Evolutionary conservation across 345 rosid genomes (phyloP).

Genomic region (Citropsis articulata): DNA sequence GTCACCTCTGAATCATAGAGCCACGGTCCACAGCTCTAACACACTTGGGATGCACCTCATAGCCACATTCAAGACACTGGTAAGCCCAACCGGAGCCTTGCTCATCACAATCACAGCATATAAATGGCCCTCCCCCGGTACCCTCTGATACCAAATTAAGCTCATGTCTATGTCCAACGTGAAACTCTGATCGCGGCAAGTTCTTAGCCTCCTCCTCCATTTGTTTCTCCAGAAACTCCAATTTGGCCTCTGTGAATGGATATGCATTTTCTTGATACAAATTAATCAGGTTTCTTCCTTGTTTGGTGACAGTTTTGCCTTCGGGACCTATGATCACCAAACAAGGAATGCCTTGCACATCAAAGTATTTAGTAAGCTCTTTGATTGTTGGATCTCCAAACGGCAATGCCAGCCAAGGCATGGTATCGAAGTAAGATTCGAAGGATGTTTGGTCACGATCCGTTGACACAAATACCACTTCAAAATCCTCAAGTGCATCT

Average conservation of each 20-base stretch:
- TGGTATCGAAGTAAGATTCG: conserved; percentile 31
- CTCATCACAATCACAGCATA: conserved; percentile 63
- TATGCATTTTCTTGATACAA: conserved; percentile 49
- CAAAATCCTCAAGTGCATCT: conserved; percentile 33
- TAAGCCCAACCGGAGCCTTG: conserved; percentile 69
- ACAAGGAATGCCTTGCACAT: conserved; percentile 52
- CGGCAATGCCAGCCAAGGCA: conserved; percentile 64
- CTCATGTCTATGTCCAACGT: conserved; percentile 51
- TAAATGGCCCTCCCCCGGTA: conserved; percentile 55
- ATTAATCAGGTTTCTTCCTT: conserved; percentile 50
- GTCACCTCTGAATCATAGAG: neutral
- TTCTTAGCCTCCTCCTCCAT: conserved; percentile 49
- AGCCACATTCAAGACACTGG: conserved; percentile 64
- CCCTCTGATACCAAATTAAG: conserved; percentile 54
- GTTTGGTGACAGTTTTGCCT: conserved; percentile 52
- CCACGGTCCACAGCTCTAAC: conserved; percentile 27
- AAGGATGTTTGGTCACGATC: conserved; percentile 40
- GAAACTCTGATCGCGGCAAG: conserved; percentile 40
- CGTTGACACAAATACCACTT: conserved; percentile 45
- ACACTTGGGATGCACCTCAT: conserved; percentile 66
- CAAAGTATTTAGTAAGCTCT: conserved; percentile 40
- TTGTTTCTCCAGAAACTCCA: conserved; percentile 37
- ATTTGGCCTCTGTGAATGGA: conserved; percentile 50
- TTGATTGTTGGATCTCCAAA: conserved; percentile 39
- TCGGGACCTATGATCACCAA: conserved; percentile 54